Conservation (phyloP, 192 early-diverging fungal species). For the Phycomyces nitens region DNA sequence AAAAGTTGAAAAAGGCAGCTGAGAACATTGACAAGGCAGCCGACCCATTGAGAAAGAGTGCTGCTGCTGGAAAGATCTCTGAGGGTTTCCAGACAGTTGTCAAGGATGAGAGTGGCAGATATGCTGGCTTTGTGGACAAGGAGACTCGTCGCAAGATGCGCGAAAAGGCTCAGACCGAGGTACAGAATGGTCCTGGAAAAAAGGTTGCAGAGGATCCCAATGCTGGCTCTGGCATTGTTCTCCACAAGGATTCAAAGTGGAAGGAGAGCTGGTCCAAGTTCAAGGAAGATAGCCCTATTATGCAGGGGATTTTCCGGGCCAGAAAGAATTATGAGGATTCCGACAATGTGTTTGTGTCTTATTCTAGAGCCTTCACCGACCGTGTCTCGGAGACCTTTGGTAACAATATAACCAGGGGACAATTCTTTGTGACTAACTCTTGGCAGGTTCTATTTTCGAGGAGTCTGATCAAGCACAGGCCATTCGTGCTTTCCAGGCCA, state of each 20-base stretch:
- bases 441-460: slow-evolving; percentile 78
- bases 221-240: slow-evolving; percentile 72
- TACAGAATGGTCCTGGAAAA: slow-evolving; percentile 13
- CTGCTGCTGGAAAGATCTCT: slow-evolving; percentile 58
- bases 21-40: slow-evolving; percentile 34
- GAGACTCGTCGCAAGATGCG: slow-evolving; percentile 61
- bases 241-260: slow-evolving; percentile 85
- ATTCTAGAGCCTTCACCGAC: slow-evolving; percentile 72
- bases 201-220: slow-evolving; percentile 37
- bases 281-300: slow-evolving; percentile 82
- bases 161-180: slow-evolving; percentile 36
- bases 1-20: slow-evolving; percentile 50
- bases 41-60: slow-evolving; percentile 34
- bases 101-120: slow-evolving; percentile 65
- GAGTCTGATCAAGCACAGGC: slow-evolving; percentile 93
- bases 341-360: slow-evolving; percentile 80
- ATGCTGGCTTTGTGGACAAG: slow-evolving; percentile 74
- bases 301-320: slow-evolving; percentile 78
- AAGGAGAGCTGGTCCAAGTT: slow-evolving; percentile 91
- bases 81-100: slow-evolving; percentile 64
- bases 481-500: slow-evolving; percentile 75
- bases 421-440: too few species aligned
- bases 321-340: slow-evolving; percentile 83
- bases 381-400: slow-evolving; percentile 71
- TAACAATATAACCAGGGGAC: too few species aligned